Conservation (phyloP, 768 basidiomycete species). For the Russula earlei region DNA sequence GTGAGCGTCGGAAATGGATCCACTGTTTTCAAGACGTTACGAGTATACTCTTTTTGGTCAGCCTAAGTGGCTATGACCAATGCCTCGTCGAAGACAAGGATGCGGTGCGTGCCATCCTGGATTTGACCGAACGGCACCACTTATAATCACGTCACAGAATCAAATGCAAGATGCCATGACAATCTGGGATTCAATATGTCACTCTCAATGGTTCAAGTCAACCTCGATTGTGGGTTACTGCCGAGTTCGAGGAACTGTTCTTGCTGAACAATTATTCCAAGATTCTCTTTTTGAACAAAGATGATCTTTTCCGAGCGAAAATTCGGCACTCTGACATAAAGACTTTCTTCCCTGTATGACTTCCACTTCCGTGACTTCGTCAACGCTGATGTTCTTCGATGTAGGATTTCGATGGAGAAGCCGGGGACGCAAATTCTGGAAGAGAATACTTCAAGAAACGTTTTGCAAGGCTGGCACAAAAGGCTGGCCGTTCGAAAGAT, state of each 20-base stretch:
- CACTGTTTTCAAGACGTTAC: constrained; percentile 95
- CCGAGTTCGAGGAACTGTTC: neutral
- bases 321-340: constrained; percentile 74
- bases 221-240: constrained; percentile 63
- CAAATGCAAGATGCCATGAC: constrained; percentile 99
- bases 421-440: constrained; percentile 62
- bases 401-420: constrained; percentile 79
- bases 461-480: constrained; percentile 74
- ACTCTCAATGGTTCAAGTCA: constrained; percentile 94
- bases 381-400: neutral
- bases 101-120: constrained; percentile 45
- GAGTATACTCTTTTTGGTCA: constrained; percentile 84
- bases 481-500: constrained; percentile 75
- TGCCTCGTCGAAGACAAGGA: constrained; percentile 90
- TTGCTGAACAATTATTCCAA: constrained; percentile 8
- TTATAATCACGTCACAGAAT: constrained; percentile 43
- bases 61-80: constrained; percentile 88
- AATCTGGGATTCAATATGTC: constrained; percentile 98
- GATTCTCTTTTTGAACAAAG: constrained; percentile 95
- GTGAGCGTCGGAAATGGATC: constrained; percentile 88
- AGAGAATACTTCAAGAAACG: constrained; percentile 86
- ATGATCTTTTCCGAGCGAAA: constrained; percentile 86
- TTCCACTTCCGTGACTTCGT: constrained; percentile 18
- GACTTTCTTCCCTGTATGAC: constrained; percentile 71
- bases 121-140: neutral